These are phyloP conservation scores for Diplocarpon rosae DNA, from an alignment of 2,329 filamentous ascomycete species.

Conservation along the genomic window DNA sequence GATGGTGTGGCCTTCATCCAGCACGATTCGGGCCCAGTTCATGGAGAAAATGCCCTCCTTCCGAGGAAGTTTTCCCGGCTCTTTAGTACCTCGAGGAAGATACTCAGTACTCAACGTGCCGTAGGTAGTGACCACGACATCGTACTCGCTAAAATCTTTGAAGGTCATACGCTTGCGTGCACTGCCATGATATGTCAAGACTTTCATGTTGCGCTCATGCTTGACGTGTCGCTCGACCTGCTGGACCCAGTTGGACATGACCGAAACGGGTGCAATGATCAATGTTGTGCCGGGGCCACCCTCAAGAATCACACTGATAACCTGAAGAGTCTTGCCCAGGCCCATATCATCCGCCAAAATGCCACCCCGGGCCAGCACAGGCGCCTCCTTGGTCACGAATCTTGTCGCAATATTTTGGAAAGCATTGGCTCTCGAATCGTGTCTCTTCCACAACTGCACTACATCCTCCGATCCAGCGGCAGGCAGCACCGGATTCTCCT, in stretches of 20 bases:
- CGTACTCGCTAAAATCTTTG: conserved; percentile 50
- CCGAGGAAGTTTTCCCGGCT: conserved; percentile 30
- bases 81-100: too few species aligned
- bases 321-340: conserved; percentile 79
- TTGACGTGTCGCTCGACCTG: conserved; percentile 67
- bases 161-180: conserved; percentile 42
- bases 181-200: conserved; percentile 65
- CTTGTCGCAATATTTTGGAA: conserved; percentile 64
- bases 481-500: conserved; percentile 61
- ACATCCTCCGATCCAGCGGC: conserved; percentile 44
- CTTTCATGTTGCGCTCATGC: conserved; percentile 46
- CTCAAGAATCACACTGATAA: conserved; percentile 64
- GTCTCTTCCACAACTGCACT: conserved; percentile 68
- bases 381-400: conserved; percentile 46
- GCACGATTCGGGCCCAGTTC: conserved; percentile 66
- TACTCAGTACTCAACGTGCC: conserved; percentile 60
- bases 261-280: conserved; percentile 70
- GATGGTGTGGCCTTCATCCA: conserved; percentile 78
- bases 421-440: conserved; percentile 27
- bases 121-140: conserved; percentile 79
- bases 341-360: conserved; percentile 92
- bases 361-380: conserved; percentile 63
- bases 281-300: conserved; percentile 52
- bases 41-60: conserved; percentile 47
- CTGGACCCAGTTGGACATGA: conserved; percentile 84